Evolutionary conservation across 169 alveolate species (phyloP).

Genomic region (Plasmodium coatneyi): DNA sequence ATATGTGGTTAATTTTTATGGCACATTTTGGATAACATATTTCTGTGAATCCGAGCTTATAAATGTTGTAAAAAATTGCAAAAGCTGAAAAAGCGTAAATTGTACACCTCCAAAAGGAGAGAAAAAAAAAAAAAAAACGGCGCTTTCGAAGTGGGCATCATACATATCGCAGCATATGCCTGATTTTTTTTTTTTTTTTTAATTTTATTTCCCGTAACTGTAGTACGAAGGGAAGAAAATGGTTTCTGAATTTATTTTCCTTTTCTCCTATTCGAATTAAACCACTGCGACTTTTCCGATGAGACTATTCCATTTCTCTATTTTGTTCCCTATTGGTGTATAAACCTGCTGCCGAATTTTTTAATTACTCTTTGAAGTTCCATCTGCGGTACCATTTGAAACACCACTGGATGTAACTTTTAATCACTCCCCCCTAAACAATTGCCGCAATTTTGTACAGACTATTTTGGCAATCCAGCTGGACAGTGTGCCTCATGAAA

Average conservation of each 20-base stretch:
- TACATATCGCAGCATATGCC: not conserved
- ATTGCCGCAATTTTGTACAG: not conserved
- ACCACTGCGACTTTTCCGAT: not conserved
- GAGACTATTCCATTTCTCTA: not conserved
- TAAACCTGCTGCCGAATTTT: not conserved
- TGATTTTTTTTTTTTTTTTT: not conserved
- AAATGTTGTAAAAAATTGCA: not conserved
- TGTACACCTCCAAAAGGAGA: not conserved
- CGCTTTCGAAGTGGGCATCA: not conserved
- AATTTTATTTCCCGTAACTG: not conserved
- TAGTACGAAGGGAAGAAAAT: not conserved
- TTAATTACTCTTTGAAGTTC: not conserved
- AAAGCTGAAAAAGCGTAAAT: not conserved
- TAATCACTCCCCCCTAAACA: not conserved
- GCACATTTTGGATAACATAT: not conserved
- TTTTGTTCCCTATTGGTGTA: not conserved
- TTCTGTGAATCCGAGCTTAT: not conserved
- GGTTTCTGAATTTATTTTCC: not conserved
- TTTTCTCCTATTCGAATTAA: not conserved
- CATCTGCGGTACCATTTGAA: not conserved
- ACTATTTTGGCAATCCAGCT: not conserved
- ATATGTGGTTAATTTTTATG: not conserved
- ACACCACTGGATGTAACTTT: not conserved
- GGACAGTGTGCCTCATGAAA: not conserved
- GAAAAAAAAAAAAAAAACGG: slow-evolving; percentile 14